These are phyloP conservation scores for Gymnopus androsaceus DNA, from an alignment of 1,284 basidiomycete species.

Conservation along the genomic window DNA sequence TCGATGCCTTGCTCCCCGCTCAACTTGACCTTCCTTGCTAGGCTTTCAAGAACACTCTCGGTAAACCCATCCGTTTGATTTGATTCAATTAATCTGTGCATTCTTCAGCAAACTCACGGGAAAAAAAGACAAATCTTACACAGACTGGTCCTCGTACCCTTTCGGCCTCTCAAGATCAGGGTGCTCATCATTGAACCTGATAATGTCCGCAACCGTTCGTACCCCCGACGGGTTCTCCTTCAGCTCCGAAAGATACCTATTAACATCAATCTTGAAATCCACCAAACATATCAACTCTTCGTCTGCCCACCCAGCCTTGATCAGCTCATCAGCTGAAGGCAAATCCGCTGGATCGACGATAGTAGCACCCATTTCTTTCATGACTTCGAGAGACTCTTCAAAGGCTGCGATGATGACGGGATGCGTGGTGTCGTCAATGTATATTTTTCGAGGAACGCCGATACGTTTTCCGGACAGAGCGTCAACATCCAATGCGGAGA, in stretches of 20 bases:
- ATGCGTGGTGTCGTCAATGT: conserved; percentile 43
- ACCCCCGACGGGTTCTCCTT: conserved; percentile 56
- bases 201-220: conserved; percentile 52
- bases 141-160: conserved; percentile 47
- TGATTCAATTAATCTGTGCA: conserved; percentile 45
- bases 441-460: conserved; percentile 55
- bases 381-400: conserved; percentile 47
- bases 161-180: conserved; percentile 49
- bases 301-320: conserved; percentile 47
- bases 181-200: conserved; percentile 54
- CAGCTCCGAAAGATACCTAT: conserved; percentile 46
- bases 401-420: conserved; percentile 48
- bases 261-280: conserved; percentile 64
- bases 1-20: conserved; percentile 60
- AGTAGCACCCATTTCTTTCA: conserved; percentile 56
- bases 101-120: neutral
- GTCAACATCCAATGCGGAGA: conserved; percentile 47
- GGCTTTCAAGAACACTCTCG: conserved; percentile 46
- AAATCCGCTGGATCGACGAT: conserved; percentile 65
- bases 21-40: conserved; percentile 53
- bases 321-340: conserved; percentile 56
- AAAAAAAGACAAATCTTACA: conserved; percentile 28
- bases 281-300: conserved; percentile 53
- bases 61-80: conserved; percentile 50
- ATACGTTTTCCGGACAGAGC: conserved; percentile 59